Percentiles rank a stretch among this genome's conserved stretches.
These are phyloP conservation scores for Salix arbutifolia DNA, from an alignment of 345 rosid species.

Conservation along the genomic window DNA sequence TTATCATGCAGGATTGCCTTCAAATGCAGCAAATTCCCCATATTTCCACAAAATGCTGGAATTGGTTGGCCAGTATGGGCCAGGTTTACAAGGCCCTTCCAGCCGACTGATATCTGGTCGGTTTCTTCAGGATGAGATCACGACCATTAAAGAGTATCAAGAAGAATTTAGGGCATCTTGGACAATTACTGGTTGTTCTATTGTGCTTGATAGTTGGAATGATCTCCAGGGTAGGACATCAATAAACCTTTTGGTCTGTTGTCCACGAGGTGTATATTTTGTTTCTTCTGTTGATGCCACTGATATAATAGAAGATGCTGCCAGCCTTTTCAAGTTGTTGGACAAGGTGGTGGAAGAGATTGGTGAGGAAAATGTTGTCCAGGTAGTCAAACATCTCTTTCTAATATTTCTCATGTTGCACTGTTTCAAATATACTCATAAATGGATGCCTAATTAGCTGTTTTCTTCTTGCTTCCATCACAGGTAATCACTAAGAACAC, in stretches of 20 bases:
- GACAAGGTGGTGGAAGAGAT: constrained; percentile 49
- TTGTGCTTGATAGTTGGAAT: constrained; percentile 50
- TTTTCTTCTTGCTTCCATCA: not conserved
- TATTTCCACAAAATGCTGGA: constrained; percentile 59
- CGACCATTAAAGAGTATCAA: constrained; percentile 33
- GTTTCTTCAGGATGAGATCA: constrained; percentile 50
- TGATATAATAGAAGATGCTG: constrained; percentile 36
- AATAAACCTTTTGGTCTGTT: constrained; percentile 40
- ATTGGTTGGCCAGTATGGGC: constrained; percentile 56
- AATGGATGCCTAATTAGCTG: not conserved
- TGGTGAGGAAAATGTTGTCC: constrained; percentile 49
- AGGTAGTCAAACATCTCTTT: constrained; percentile 23
- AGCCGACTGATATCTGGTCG: constrained; percentile 44
- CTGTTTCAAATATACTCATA: not conserved
- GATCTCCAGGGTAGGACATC: constrained; percentile 32
- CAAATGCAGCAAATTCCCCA: constrained; percentile 47
- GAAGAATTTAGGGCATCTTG: constrained; percentile 45
- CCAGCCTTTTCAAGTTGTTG: constrained; percentile 37
- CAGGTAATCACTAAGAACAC: constrained; percentile 45
- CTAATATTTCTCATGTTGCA: not conserved
- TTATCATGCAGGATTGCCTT: constrained; percentile 58
- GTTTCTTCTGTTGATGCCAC: constrained; percentile 46
- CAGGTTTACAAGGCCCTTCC: constrained; percentile 37
- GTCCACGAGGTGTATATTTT: constrained; percentile 41
- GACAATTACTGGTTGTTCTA: constrained; percentile 53